Percentiles rank a stretch among this genome's conserved stretches.
Conservation (phyloP, 108 stramenopile species). For the Cylindrotheca closterium region DNA sequence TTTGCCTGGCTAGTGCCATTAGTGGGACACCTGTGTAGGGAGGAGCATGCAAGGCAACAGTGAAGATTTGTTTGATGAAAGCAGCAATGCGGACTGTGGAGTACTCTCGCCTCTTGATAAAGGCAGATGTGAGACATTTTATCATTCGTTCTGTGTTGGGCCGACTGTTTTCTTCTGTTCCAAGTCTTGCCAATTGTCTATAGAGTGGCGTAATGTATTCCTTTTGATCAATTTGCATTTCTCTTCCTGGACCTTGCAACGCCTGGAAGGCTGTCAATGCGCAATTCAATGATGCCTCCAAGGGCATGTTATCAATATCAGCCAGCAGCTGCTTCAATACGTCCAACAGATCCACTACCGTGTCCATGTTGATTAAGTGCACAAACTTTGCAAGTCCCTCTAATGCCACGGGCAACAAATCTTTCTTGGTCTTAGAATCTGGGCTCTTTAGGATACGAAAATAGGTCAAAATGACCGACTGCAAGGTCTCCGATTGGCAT, state of each 20-base stretch:
- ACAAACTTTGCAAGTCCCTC: conserved; percentile 86
- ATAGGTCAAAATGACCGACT: conserved; percentile 77
- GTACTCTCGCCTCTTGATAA: conserved; percentile 76
- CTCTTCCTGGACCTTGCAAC: conserved; percentile 80
- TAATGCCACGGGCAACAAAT: conserved; percentile 69
- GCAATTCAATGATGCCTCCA: conserved; percentile 79
- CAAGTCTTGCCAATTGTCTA: conserved; percentile 50
- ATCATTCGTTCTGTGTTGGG: conserved; percentile 48
- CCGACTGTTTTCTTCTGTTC: conserved; percentile 31
- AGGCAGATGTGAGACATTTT: conserved; percentile 70
- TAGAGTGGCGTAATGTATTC: conserved; percentile 84
- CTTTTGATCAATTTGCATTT: conserved; percentile 80
- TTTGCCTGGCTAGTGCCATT: conserved; percentile 72
- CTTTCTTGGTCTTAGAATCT: conserved; percentile 23
- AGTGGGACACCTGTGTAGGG: conserved; percentile 68
- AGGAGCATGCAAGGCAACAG: conserved; percentile 66
- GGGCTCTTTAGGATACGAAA: conserved; percentile 79
- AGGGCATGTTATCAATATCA: conserved; percentile 57
- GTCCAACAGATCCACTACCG: conserved; percentile 73
- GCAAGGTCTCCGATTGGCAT: conserved; percentile 75
- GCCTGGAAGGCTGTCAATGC: conserved; percentile 82
- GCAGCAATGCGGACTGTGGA: conserved; percentile 73
- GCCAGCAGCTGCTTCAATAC: conserved; percentile 73
- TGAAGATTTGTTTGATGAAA: conserved; percentile 71
- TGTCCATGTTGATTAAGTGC: conserved; percentile 85